Evolutionary conservation across 2,329 filamentous ascomycete genomes (phyloP), one percentile per base, ranked within the genome.

Genomic region (Aspergillus clavatus): DNA sequence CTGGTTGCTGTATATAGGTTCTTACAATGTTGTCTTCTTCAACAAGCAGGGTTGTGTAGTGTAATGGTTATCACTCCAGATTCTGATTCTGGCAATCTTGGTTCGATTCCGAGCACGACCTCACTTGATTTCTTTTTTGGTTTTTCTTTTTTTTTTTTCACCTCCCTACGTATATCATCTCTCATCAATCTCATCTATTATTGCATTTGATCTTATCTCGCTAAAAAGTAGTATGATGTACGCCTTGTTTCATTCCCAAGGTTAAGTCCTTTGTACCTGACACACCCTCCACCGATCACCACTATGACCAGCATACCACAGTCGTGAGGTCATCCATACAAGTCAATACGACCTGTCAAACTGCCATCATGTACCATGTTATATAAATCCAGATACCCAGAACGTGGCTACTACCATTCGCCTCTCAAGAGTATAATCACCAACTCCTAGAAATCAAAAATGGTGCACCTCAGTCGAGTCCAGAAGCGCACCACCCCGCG

Each of bases 401-500:
- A n/a, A n/a, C n/a, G n/a, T n/a, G n/a, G n/a, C n/a, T n/a, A n/a
- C n/a, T n/a, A n/a, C n/a, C n/a, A n/a, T n/a, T n/a, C n/a, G n/a
- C n/a, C n/a, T n/a, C n/a, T n/a, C n/a, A n/a, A n/a, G n/a, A n/a
- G n/a, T n/a, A n/a, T n/a, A n/a, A n/a, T n/a, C n/a, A n/a, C n/a
- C n/a, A n/a, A n/a, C n/a, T n/a, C n/a, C n/a, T n/a, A n/a, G n/a
- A n/a, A n/a, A n/a, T n/a, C n/a, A n/a, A n/a, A n/a, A n/a, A 69
- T 69, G 66, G 64, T 68, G n/a, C 65, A 68, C 45, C 56, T 70
- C 23, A 56, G 62, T 10, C 56, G 50, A 27, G 60, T 69, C 43
- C 54, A 77, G 41, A 64, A 72, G 22, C 59, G 28, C 24, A 45
- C 42, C 3, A 40, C 42, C 11, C 14, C 4, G 23, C 23, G 41